Base-by-base conservation (phyloP, 768 basidiomycete genomes). In the Tricholoma flavovirens region DNA sequence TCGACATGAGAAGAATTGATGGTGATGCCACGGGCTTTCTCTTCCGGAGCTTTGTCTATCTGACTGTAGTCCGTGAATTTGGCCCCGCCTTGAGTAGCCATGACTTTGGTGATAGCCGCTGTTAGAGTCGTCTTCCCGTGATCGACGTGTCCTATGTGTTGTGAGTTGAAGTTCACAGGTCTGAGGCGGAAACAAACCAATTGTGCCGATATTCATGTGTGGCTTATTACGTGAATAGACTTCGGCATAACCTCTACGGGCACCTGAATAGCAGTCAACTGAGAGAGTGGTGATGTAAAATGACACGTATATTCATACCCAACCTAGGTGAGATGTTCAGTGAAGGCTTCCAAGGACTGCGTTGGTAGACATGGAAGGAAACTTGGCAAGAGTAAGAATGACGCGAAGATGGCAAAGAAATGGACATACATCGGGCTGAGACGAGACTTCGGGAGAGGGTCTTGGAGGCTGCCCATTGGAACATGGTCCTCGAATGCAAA, bases 1-100 rank as follows among this genome's bases (percentile, higher is more conserved):
- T 99, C 97, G 69, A 99, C 94, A 69, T 99, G 97, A 51, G 97
- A 84, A 19, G 97, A 96, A 73, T 96, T 94, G 74, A 99, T 99
- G 59, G 97, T 99, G 74, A 99, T 99, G 73, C 97, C 97, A 70
- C 97, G 92, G 59, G 96, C 96, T 75, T 93, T 96, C 78, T 99
- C 97, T 74, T 99, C 97, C 2, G 97, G 97, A 8, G 97, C 97
- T 79, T 91, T 98, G 88, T 99, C 97, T 65, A 99, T 99, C 73
- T 93, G 86, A 49, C 80, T 83, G 78, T 99, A 99, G 80, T 94
- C 95, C 60, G 95, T 91, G 75, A 99, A 98, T 64, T 78, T 86
- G 55, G 84, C 84, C 53, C 85, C 88, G 56, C 91, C 90, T 45
- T 75, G 71, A 61, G 83, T 77, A 24, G 97, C 77, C 54, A 98